Evolutionary conservation across 352 stramenopile species (phyloP), one percentile per base, ranked within the genome.

Genomic region (Phytophthora vignae): DNA sequence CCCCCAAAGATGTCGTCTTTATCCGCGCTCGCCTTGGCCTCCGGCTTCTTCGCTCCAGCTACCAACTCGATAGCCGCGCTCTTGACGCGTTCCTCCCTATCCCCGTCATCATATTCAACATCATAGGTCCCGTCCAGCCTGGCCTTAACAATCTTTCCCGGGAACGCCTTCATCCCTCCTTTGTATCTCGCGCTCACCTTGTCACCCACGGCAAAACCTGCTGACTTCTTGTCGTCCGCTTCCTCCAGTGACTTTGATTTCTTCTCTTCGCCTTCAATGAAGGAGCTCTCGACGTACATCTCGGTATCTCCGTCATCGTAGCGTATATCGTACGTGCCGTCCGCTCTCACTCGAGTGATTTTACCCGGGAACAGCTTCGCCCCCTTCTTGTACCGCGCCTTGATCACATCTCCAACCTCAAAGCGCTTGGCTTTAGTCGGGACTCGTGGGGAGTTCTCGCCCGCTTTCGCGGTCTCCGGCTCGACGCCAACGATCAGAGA

Each of bases 251-350:
- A 40, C 2, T 59, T 55, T 3, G 56, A 6, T 9, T 44, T 58
- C 11, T 44, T 58, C 7, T 60, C 56, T 21, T 59, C 44, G 4
- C 33, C 31, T 69, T 79, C 62, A 25, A 83, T 81, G 15, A 57
- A 53, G 4, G 56, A 66, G 1, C 42, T 48, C 14, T 71, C 55
- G 14, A 90, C 83, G 4, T 72, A 46, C 7, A 60, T 80, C 27
- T 91, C 83, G 0, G 73, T 66, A 40, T 90, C 83, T 19, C 81
- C 83, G 49, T 93, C 82, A 3, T 92, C 84, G 48, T 90, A 94
- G 15, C 74, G 57, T 56, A 96, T 67, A 54, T 95, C 88, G 54
- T 85, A 95, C 3, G 85, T 94, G 9, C 78, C 82, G 55, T 96
- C 84, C 1, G 54, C 68, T 54, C 78, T 64, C 2, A 79, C 77